Base-by-base conservation (phyloP, 2,329 filamentous ascomycete species). In the Colletotrichum godetiae region DNA sequence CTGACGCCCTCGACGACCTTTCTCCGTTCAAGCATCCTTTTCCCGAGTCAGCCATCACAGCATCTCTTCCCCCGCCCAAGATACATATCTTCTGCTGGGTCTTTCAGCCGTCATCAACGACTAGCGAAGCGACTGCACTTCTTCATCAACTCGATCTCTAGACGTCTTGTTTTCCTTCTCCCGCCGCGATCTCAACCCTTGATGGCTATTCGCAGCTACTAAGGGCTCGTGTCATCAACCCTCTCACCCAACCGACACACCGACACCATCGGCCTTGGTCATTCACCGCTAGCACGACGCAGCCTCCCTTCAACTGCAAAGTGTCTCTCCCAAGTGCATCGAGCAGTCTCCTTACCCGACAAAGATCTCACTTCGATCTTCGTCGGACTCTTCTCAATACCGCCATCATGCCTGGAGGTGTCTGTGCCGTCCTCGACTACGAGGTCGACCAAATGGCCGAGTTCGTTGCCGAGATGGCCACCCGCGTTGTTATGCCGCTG, bases 371-470 rank as follows among this genome's bases (percentile, higher is more conserved):
- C 33, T 71, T n/a, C 61, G 84, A 81, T 84, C 83, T 84, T 84
- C 75, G 82, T 85, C 83, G 82, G 82, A 76, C 73, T 63, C 75
- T 46, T 53, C 49, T 35, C 19, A 56, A 33, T n/a, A 72, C 79
- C 77, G 79, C 78, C 86, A 91, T 84, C 79, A 91, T 91, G 89
- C 86, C 89, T 76, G 95, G 95, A 78, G 95, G 95, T 78, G 95
- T 98, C 52, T 97, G 95, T 78, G 95, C 95, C 79, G 94, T 97
- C 85, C 91, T 98, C 84, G 95, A 98, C 87, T 98, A 98, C 83
- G 95, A 98, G 84, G 96, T 98, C 91, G 95, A 97, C 81, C 88
- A 93, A 83, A 98, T 98, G 95, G 93, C 95, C 75, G 95, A 97
- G 82, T 98, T 97, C 84, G 95, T 98, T 81, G 93, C 94, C 75